Conservation (phyloP, 1,139 yeast genomes). For the Zygoascus sp. region DNA sequence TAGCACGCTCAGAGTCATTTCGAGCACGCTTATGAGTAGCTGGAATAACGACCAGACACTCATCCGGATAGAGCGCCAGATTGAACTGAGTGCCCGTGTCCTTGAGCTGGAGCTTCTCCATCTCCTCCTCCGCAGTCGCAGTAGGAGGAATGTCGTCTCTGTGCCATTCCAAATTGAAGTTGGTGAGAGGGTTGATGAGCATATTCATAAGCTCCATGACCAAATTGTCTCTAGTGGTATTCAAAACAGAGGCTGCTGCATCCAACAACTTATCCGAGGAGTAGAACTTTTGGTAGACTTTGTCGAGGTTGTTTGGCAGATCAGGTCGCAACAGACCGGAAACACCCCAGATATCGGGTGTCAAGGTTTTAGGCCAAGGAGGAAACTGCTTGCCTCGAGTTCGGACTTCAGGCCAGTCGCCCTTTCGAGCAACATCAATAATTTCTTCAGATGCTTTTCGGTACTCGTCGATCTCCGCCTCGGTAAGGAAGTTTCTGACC, state of each 20-base stretch:
- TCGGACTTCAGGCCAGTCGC: slow-evolving; percentile 51
- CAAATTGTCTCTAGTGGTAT: slow-evolving; percentile 38
- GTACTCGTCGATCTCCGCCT: slow-evolving; percentile 42
- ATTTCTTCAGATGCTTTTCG: slow-evolving; percentile 41
- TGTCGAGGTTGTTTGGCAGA: slow-evolving; percentile 34
- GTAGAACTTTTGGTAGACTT: slow-evolving; percentile 46
- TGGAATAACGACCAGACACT: slow-evolving; percentile 50
- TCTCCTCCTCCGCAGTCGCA: slow-evolving; percentile 46
- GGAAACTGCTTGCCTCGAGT: slow-evolving; percentile 56
- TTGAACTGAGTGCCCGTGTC: slow-evolving; percentile 55
- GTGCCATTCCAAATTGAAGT: slow-evolving; percentile 56
- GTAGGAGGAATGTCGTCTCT: slow-evolving; percentile 52
- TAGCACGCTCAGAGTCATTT: slow-evolving; percentile 45
- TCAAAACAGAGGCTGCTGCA: slow-evolving; percentile 46
- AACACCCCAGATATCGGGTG: slow-evolving; percentile 57
- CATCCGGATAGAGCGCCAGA: slow-evolving; percentile 48
- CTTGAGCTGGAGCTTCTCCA: slow-evolving; percentile 41
- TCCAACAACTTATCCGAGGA: slow-evolving; percentile 42
- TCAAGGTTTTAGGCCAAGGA: slow-evolving; percentile 54
- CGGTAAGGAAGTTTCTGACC: slow-evolving; percentile 41
- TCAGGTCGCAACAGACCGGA: slow-evolving; percentile 51
- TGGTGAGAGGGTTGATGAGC: slow-evolving; percentile 54
- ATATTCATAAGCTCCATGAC: slow-evolving; percentile 54
- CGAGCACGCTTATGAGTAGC: slow-evolving; percentile 48
- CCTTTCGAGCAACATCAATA: slow-evolving; percentile 46